Percentiles rank a stretch among this genome's conserved stretches.
phyloP scores from a whole-genome alignment of 2,329 filamentous ascomycete genomes.

The Arthrobotrys sinensis region DNA sequence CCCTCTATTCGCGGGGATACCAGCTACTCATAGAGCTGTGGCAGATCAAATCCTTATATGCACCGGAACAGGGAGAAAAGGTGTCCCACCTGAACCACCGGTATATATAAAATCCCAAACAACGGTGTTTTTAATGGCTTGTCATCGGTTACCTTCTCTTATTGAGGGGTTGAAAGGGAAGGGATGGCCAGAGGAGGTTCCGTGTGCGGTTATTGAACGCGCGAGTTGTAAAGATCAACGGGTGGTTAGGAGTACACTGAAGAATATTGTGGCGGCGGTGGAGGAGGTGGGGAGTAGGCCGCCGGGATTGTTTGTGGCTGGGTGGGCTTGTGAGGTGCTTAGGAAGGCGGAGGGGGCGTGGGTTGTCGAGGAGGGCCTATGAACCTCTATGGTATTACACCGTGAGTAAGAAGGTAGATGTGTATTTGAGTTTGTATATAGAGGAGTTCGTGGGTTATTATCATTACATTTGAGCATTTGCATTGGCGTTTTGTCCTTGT shows the following conservation, averaged over 20 bases:
- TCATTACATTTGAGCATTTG: not conserved
- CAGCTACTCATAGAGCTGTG: constrained; percentile 88
- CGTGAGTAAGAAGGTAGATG: not conserved
- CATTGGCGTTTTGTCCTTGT: not conserved
- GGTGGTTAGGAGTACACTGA: constrained; percentile 88
- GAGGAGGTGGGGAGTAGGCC: constrained; percentile 91
- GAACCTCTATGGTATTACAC: constrained; percentile 65
- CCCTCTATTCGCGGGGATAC: constrained; percentile 88
- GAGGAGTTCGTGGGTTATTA: constrained; percentile 1
- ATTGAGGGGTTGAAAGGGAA: constrained; percentile 76
- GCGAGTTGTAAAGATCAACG: constrained; percentile 95
- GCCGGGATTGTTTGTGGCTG: constrained; percentile 89
- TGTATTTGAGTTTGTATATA: not conserved
- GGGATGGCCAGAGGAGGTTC: constrained; percentile 81
- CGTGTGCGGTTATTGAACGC: constrained; percentile 92
- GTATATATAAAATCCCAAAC: constrained; percentile 83
- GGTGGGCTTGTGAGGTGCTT: constrained; percentile 84
- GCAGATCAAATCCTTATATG: constrained; percentile 96
- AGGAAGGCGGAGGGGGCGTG: constrained; percentile 74
- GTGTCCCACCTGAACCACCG: constrained; percentile 84
- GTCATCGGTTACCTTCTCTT: constrained; percentile 85
- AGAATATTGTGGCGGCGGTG: constrained; percentile 83
- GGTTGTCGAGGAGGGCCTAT: constrained; percentile 89
- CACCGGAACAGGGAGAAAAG: constrained; percentile 94
- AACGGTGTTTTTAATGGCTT: constrained; percentile 93